Percentiles rank a stretch among this genome's conserved stretches.
phyloP scores from a whole-genome alignment of 1,139 yeast species.

The Hansenula sp. region DNA sequence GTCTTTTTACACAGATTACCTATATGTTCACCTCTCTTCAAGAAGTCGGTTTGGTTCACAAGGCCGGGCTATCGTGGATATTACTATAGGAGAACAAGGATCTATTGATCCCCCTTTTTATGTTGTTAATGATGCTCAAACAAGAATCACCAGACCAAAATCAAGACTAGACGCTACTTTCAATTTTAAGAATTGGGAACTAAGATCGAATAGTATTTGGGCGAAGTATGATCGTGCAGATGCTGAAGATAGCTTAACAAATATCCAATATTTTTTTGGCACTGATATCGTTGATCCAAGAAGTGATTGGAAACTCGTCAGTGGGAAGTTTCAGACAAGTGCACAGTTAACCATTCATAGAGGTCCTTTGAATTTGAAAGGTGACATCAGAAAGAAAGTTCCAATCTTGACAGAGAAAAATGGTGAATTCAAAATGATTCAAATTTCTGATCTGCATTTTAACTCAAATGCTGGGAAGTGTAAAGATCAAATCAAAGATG shows the following conservation, averaged over 20 bases:
- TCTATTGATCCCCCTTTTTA: conserved; percentile 18
- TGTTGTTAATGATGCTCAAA: conserved; percentile 17
- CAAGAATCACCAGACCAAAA: conserved; percentile 13
- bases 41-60: conserved; percentile 6
- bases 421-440: conserved; percentile 69
- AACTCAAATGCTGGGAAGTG: conserved; percentile 76
- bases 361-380: background rate
- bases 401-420: conserved; percentile 27
- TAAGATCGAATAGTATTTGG: conserved; percentile 30
- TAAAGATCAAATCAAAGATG: conserved; percentile 60
- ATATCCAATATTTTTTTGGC: conserved; percentile 43
- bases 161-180: conserved; percentile 18
- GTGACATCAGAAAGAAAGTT: background rate
- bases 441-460: conserved; percentile 84
- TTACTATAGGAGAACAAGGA: conserved; percentile 16
- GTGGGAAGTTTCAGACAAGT: conserved; percentile 7
- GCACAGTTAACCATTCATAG: conserved; percentile 4
- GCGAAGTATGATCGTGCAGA: conserved; percentile 27
- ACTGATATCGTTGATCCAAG: conserved; percentile 46
- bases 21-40: conserved; percentile 16
- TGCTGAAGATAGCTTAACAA: conserved; percentile 30
- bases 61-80: conserved; percentile 17
- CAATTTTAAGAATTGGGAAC: conserved; percentile 18
- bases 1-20: conserved; percentile 14
- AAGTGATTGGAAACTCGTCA: conserved; percentile 35